These are phyloP conservation scores for Hymenoscyphus salicellus DNA, from an alignment of 2,329 filamentous ascomycete genomes.

Conservation along the genomic window DNA sequence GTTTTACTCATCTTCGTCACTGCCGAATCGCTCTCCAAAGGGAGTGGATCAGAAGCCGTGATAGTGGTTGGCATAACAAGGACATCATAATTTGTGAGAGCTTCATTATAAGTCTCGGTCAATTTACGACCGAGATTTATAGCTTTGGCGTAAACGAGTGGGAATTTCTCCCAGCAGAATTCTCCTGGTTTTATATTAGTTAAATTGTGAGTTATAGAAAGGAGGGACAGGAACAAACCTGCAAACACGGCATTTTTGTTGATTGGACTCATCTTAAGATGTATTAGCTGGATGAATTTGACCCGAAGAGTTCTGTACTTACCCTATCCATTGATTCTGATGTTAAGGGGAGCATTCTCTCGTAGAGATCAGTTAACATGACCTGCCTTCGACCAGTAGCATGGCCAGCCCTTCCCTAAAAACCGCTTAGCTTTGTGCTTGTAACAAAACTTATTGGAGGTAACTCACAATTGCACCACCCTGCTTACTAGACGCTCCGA, in stretches of 20 bases:
- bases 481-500: slow-evolving; percentile 19
- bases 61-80: slow-evolving; percentile 50
- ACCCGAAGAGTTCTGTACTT: not conserved
- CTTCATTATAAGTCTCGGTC: slow-evolving; percentile 45
- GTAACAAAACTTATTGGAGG: too few relatives aligned
- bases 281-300: not conserved
- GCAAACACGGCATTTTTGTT: slow-evolving; percentile 21
- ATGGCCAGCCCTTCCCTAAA: slow-evolving; percentile 17
- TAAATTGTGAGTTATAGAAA: not conserved
- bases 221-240: not conserved
- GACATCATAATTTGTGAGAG: slow-evolving; percentile 43
- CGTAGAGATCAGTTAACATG: slow-evolving; percentile 25
- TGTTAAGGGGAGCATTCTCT: slow-evolving; percentile 22
- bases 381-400: slow-evolving; percentile 23
- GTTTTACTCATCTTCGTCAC: slow-evolving; percentile 47
- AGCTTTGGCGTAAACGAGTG: slow-evolving; percentile 46
- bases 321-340: slow-evolving; percentile 22
- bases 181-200: slow-evolving; percentile 7
- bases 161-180: slow-evolving; percentile 37
- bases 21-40: slow-evolving; percentile 36
- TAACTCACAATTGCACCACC: slow-evolving; percentile 19
- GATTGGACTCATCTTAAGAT: slow-evolving; percentile 19
- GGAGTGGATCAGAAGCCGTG: slow-evolving; percentile 44
- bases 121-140: slow-evolving; percentile 47
- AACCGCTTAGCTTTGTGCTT: not conserved